These are phyloP conservation scores for Zostera marina DNA, from an alignment of 116 monocot species.

Conservation along the genomic window DNA sequence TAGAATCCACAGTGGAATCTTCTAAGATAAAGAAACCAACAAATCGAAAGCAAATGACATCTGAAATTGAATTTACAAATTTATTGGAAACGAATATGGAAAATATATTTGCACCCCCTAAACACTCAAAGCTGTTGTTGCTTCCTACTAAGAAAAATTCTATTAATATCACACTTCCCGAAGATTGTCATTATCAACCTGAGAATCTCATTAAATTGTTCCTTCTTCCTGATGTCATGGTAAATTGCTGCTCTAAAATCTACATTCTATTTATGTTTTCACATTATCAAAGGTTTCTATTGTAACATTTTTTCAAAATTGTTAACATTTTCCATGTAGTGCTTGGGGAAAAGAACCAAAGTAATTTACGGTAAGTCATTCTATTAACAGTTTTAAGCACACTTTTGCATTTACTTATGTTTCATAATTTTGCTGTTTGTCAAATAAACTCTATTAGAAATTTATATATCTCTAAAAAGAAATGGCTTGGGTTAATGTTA, in stretches of 20 bases:
- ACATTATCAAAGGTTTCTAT: background rate
- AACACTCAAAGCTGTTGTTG: constrained; percentile 47
- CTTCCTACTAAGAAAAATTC: constrained; percentile 36
- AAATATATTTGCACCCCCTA: constrained; percentile 50
- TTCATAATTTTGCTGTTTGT: background rate
- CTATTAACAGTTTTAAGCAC: background rate
- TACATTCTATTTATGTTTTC: background rate
- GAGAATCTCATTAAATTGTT: constrained; percentile 75
- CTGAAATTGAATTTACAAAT: constrained; percentile 58
- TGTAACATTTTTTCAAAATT: background rate
- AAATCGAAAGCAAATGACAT: constrained; percentile 23
- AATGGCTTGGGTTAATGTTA: too few species aligned
- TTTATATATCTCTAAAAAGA: too few species aligned
- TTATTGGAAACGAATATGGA: constrained; percentile 30
- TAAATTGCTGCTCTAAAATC: constrained; percentile 11
- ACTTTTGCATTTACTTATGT: background rate
- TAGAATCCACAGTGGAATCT: constrained; percentile 16
- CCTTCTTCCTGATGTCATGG: constrained; percentile 63
- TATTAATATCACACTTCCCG: constrained; percentile 63
- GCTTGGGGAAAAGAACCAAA: constrained; percentile 39
- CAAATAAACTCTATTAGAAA: background rate
- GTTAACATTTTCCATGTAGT: constrained; percentile 27
- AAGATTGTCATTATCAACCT: constrained; percentile 88
- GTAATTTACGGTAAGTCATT: constrained; percentile 26
- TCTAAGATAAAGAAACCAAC: constrained; percentile 27